A percentile compares a stretch with the other conserved stretches of the same genome.
Evolutionary conservation across 2,329 filamentous ascomycete species (phyloP).

Genomic region (Fusarium sp.): DNA sequence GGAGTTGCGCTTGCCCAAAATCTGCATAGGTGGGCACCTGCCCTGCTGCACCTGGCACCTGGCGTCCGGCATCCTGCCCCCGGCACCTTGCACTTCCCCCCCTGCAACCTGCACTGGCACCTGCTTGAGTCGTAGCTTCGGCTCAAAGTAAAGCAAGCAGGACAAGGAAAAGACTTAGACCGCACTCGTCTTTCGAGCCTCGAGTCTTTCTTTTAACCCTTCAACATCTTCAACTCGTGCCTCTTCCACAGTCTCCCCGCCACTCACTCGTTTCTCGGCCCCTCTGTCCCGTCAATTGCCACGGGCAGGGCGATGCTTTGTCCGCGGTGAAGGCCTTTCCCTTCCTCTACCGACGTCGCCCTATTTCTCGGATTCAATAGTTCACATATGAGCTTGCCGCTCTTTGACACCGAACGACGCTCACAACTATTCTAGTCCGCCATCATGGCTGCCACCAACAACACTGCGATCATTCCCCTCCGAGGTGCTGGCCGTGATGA

Average conservation of each 20-base stretch:
- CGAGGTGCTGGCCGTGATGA: slow-evolving; percentile 37
- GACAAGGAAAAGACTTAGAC: slow-evolving; percentile 40
- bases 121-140: slow-evolving; percentile 38
- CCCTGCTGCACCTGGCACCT: slow-evolving; percentile 38
- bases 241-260: slow-evolving; percentile 33
- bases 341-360: slow-evolving; percentile 30
- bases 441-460: slow-evolving; percentile 49
- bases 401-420: slow-evolving; percentile 36
- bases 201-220: slow-evolving; percentile 41
- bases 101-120: slow-evolving; percentile 31
- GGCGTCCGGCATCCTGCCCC: slow-evolving; percentile 35
- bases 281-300: slow-evolving; percentile 47
- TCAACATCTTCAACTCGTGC: slow-evolving; percentile 41
- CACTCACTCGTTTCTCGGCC: slow-evolving; percentile 40
- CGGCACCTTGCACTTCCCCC: too few relatives aligned
- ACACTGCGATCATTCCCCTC: slow-evolving; percentile 42
- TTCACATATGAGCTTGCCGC: slow-evolving; percentile 37
- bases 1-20: slow-evolving; percentile 36
- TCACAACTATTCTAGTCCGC: slow-evolving; percentile 43
- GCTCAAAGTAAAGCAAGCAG: slow-evolving; percentile 27
- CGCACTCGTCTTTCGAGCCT: slow-evolving; percentile 42
- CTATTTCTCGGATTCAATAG: slow-evolving; percentile 24
- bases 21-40: slow-evolving; percentile 35
- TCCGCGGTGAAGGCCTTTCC: slow-evolving; percentile 48
- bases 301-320: slow-evolving; percentile 51